phyloP scores from a whole-genome alignment of 371 early-diverging fungal species.

The Rhizopus sp. region DNA sequence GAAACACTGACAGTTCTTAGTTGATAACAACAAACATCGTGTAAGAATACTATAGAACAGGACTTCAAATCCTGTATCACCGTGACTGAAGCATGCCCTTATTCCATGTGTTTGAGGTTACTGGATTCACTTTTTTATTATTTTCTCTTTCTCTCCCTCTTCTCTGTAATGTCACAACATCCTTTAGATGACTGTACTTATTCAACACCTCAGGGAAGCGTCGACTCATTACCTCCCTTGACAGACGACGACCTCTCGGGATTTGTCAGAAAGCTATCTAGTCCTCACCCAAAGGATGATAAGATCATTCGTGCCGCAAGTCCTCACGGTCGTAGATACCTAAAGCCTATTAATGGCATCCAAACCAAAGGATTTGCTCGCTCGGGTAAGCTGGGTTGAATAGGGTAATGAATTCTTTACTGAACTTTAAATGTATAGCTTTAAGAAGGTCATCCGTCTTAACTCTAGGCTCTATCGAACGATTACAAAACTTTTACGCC shows the following conservation, averaged over 20 bases:
- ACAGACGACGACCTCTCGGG: slow-evolving; percentile 24
- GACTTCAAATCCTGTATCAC: slow-evolving; percentile 8
- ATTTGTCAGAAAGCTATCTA: slow-evolving; percentile 19
- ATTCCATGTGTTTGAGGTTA: not conserved
- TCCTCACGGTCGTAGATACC: slow-evolving; percentile 43
- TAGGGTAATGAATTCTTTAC: not conserved
- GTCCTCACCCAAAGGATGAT: slow-evolving; percentile 11
- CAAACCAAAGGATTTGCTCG: slow-evolving; percentile 53
- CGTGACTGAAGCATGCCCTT: slow-evolving; percentile 8
- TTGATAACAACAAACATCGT: too few relatives aligned
- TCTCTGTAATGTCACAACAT: slow-evolving; percentile 15
- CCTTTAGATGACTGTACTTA: slow-evolving; percentile 12
- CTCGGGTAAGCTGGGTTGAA: slow-evolving; percentile 33
- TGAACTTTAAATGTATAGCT: slow-evolving; percentile 20
- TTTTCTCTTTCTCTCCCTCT: not conserved
- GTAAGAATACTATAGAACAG: too few relatives aligned
- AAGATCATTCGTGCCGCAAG: slow-evolving; percentile 39
- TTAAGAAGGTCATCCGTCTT: slow-evolving; percentile 51
- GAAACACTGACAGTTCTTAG: too few relatives aligned
- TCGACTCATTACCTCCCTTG: slow-evolving; percentile 13
- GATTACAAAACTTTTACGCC: slow-evolving; percentile 53
- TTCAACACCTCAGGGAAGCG: slow-evolving; percentile 7
- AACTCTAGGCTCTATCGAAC: slow-evolving; percentile 50
- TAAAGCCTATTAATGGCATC: slow-evolving; percentile 49
- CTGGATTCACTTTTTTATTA: slow-evolving; percentile 1